A percentile compares a stretch with the other conserved stretches of the same genome.
Conservation (phyloP, 2,329 filamentous ascomycete species). For the Arthrobotrys musiformis region DNA sequence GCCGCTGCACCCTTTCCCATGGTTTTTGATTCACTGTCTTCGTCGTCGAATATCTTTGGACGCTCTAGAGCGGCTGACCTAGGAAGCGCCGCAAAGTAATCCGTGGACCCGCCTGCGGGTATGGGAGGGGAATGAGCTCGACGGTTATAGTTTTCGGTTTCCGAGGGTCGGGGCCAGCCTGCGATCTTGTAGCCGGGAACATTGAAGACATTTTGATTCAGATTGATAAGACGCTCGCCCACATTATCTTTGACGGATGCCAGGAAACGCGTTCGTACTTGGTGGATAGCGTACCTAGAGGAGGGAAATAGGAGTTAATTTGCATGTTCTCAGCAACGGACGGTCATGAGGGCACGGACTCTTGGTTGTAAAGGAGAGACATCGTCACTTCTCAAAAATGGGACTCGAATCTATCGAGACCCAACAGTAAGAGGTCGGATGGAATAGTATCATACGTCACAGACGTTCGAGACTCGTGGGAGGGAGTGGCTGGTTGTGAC, state of each 20-base stretch:
- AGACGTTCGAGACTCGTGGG: background rate
- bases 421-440: background rate
- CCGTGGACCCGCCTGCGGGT: constrained; percentile 80
- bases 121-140: constrained; percentile 87
- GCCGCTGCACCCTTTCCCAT: constrained; percentile 72
- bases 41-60: constrained; percentile 74
- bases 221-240: constrained; percentile 82
- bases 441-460: constrained; percentile 29
- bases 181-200: constrained; percentile 83
- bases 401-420: constrained; percentile 35
- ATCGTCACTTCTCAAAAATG: constrained; percentile 8
- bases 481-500: background rate
- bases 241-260: constrained; percentile 84
- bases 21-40: constrained; percentile 69
- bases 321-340: background rate
- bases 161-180: constrained; percentile 80
- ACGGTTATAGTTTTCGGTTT: constrained; percentile 69
- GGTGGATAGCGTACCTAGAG: constrained; percentile 79
- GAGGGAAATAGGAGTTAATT: background rate
- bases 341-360: constrained; percentile 9
- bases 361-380: constrained; percentile 52
- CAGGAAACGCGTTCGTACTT: constrained; percentile 82
- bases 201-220: constrained; percentile 82
- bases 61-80: constrained; percentile 69
- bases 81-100: constrained; percentile 77